Conservation (phyloP, 2,329 filamentous ascomycete genomes). For the Aspergillus fijiensis region DNA sequence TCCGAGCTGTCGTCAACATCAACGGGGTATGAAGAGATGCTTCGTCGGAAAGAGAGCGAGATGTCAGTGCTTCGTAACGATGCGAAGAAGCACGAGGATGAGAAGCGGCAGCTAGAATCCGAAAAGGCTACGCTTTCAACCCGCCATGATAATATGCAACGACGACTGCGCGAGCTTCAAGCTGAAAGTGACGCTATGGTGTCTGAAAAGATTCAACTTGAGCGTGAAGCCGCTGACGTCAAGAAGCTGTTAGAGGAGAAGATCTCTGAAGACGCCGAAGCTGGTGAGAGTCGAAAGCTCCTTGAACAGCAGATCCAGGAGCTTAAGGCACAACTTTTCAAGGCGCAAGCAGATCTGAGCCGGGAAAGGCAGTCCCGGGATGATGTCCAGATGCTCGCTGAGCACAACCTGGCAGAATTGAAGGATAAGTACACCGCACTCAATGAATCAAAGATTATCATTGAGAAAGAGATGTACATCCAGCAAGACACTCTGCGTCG, state of each 20-base stretch:
- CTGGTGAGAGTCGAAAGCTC: conserved; percentile 74
- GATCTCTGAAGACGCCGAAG: conserved; percentile 84
- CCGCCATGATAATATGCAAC: conserved; percentile 77
- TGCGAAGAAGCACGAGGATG: conserved; percentile 76
- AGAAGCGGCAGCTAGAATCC: conserved; percentile 73
- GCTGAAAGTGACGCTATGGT: conserved; percentile 84
- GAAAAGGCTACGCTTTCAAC: conserved; percentile 69
- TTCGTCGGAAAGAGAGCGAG: conserved; percentile 92
- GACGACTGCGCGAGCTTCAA: conserved; percentile 77
- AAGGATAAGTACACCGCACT: conserved; percentile 82
- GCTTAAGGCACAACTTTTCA: conserved; percentile 80
- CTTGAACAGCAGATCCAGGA: conserved; percentile 85
- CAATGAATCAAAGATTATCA: conserved; percentile 93
- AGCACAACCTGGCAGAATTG: conserved; percentile 80
- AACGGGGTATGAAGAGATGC: conserved; percentile 90
- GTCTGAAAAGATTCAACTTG: conserved; percentile 77
- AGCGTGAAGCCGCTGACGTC: conserved; percentile 85
- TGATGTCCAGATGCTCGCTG: conserved; percentile 84
- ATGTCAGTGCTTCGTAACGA: conserved; percentile 80
- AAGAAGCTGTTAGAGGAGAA: conserved; percentile 83
- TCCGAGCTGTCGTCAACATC: conserved; percentile 85
- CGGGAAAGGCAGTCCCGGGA: conserved; percentile 90
- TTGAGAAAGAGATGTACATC: conserved; percentile 95
- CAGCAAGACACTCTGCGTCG: conserved; percentile 89
- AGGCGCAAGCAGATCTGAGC: conserved; percentile 83